These are phyloP conservation scores for Lachnellula cervina DNA, from an alignment of 2,329 filamentous ascomycete species.

Conservation along the genomic window DNA sequence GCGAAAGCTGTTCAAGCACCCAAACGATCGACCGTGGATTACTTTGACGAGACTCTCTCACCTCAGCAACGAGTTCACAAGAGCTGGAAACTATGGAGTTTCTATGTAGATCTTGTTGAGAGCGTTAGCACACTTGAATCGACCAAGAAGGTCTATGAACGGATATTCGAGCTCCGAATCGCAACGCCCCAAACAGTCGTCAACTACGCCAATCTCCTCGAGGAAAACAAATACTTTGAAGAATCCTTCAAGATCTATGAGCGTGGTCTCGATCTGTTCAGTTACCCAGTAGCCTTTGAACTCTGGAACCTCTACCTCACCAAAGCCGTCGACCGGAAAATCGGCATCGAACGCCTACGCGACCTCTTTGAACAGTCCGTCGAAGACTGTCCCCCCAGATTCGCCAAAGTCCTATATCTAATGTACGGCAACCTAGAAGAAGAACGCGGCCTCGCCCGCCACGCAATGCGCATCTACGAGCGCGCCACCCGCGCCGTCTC, in stretches of 20 bases:
- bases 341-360: conserved; percentile 86
- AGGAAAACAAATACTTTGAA: conserved; percentile 92
- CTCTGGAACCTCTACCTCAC: conserved; percentile 98
- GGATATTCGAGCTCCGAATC: conserved; percentile 96
- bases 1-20: conserved; percentile 95
- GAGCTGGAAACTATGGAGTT: conserved; percentile 99
- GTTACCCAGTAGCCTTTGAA: conserved; percentile 95
- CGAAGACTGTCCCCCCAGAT: conserved; percentile 89
- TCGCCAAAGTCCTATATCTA: conserved; percentile 91
- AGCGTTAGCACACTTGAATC: conserved; percentile 88
- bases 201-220: conserved; percentile 93
- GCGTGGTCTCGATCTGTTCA: conserved; percentile 94
- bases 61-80: conserved; percentile 97
- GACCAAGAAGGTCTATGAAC: conserved; percentile 89
- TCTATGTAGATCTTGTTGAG: conserved; percentile 97
- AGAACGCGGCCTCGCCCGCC: conserved; percentile 85
- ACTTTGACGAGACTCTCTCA: conserved; percentile 90
- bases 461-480: conserved; percentile 99
- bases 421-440: conserved; percentile 99
- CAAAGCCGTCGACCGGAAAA: conserved; percentile 93
- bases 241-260: conserved; percentile 98
- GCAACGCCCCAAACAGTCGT: conserved; percentile 97
- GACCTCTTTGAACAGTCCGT: conserved; percentile 97
- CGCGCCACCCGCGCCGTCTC: conserved; percentile 90
- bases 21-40: conserved; percentile 96